phyloP scores from a whole-genome alignment of 306 rosid genomes.

The Vicia faba region DNA sequence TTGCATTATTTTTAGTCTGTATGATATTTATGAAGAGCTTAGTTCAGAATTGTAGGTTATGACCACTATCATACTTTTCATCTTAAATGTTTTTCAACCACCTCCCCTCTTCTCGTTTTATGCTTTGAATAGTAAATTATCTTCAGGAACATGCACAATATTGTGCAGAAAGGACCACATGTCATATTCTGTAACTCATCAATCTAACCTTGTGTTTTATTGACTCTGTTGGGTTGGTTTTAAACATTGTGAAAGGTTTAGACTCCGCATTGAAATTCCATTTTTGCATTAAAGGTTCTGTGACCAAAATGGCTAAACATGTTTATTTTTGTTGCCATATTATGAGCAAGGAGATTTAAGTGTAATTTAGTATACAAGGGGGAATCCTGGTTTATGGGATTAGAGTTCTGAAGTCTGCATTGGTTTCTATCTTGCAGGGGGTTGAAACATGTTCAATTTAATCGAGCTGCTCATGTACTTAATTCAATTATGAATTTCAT shows the following conservation, averaged over 20 bases:
- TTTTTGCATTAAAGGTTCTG: slow-evolving; percentile 17
- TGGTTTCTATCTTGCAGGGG: slow-evolving; percentile 74
- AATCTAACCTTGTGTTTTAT: slow-evolving; percentile 5
- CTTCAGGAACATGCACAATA: slow-evolving; percentile 15
- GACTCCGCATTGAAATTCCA: not conserved
- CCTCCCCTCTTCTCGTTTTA: not conserved
- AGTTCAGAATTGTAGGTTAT: slow-evolving; percentile 37
- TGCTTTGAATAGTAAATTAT: slow-evolving; percentile 30
- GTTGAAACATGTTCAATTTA: slow-evolving; percentile 44
- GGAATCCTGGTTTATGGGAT: slow-evolving; percentile 29
- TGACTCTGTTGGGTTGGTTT: slow-evolving; percentile 10
- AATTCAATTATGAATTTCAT: slow-evolving; percentile 42
- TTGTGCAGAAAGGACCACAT: slow-evolving; percentile 22
- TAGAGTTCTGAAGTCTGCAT: slow-evolving; percentile 42
- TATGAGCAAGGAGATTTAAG: not conserved
- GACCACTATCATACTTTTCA: slow-evolving; percentile 17
- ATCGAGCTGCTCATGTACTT: slow-evolving; percentile 41
- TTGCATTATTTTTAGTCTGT: slow-evolving; percentile 46
- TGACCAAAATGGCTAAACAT: not conserved
- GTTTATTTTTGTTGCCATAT: not conserved
- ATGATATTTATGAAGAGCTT: slow-evolving; percentile 40
- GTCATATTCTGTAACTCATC: slow-evolving; percentile 31
- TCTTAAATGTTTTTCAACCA: slow-evolving; percentile 14
- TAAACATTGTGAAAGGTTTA: slow-evolving; percentile 4
- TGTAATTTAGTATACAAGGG: slow-evolving; percentile 27